A percentile compares a stretch with the other conserved stretches of the same genome.
Conservation (phyloP, 257 asterid species). For the Nicotiana paniculata region DNA sequence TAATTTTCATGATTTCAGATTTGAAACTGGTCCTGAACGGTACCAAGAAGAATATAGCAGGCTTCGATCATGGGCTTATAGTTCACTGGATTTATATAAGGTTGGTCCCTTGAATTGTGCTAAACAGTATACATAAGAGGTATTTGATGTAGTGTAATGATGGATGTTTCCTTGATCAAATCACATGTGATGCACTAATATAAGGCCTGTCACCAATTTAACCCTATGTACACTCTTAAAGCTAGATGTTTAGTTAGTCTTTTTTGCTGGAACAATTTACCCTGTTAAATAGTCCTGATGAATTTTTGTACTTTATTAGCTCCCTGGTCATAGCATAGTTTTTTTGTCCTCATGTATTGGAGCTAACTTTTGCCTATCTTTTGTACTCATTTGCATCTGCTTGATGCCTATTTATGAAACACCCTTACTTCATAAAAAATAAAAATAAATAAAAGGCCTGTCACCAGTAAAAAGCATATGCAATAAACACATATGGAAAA, state of each 20-base stretch:
- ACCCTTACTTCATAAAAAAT: no score
- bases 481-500: neutral
- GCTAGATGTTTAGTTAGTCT: no score
- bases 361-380: no score
- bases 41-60: slow-evolving; percentile 83
- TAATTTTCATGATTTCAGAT: slow-evolving; percentile 34
- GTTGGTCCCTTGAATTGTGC: slow-evolving; percentile 23
- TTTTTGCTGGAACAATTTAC: no score
- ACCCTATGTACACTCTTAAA: no score
- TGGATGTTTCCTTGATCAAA: neutral
- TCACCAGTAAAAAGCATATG: neutral
- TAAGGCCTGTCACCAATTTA: neutral
- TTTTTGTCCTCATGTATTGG: no score
- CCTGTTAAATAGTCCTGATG: no score
- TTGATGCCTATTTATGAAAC: no score
- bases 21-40: slow-evolving; percentile 58
- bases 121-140: neutral
- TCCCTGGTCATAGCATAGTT: no score
- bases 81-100: slow-evolving; percentile 90
- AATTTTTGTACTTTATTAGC: no score
- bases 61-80: slow-evolving; percentile 93
- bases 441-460: neutral
- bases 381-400: no score
- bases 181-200: neutral
- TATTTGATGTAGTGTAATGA: neutral